Evolutionary conservation across 106 monocot species (phyloP), one percentile per base, ranked within the genome.

Genomic region (Allium sativum): DNA sequence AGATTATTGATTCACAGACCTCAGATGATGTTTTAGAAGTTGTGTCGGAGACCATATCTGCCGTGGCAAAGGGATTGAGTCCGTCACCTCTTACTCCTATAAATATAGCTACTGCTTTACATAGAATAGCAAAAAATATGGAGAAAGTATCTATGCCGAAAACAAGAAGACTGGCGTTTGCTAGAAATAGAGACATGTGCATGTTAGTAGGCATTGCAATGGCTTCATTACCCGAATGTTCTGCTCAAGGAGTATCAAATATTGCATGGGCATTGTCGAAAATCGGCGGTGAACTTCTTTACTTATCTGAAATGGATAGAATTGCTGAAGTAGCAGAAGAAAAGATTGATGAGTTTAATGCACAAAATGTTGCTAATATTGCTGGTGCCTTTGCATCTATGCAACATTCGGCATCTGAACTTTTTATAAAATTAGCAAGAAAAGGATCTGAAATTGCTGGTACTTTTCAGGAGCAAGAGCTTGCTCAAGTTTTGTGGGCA

Each of bases 41-140:
- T 2, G 82, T 80, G 7, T 56, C 82, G 0, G 92, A 98, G 45
- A 76, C 78, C 42, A 78, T 92, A 48, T 72, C 52, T 2, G 88
- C 84, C 0, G 92, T 98, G 9, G 77, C 92, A 1, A 98, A 98
- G 69, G 98, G 92, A 15, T 68, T 98, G 65, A 82, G 69, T 41
- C 98, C 98, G 45, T 98, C 98, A 31, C 98, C 98, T 13, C 72
- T 98, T 13, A 85, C 78, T 18, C 88, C 96, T 44, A 67, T 91
- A 21, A 98, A 92, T 48, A 75, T 88, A 21, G 82, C 98, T 7
- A 92, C 98, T 9, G 85, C 85, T 10, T 80, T 98, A 18, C 98
- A 98, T 48, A 72, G 98, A 45, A 88, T 98, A 42, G 98, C 98
- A 11, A 98, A 79, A 78, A 98, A 92, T 72, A 98, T 98, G 98